Percentiles rank a stretch among this genome's conserved stretches.
Evolutionary conservation across 441 rosid genomes (phyloP).

Genomic region (Populus tomentosa): DNA sequence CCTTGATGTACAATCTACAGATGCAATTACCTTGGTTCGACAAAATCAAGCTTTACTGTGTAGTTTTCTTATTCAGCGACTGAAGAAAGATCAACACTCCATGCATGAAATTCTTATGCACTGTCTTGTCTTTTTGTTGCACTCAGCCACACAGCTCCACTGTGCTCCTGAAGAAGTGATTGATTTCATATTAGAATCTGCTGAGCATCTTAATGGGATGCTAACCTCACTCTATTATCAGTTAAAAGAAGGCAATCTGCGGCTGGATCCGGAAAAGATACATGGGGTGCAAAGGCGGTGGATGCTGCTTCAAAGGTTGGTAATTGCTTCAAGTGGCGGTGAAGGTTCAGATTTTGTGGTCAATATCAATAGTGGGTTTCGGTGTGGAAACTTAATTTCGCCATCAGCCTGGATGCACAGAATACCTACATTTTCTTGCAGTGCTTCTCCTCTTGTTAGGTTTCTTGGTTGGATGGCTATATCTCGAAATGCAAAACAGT

Average conservation of each 20-base stretch:
- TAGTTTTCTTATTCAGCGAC: conserved; percentile 54
- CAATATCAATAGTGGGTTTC: conserved; percentile 35
- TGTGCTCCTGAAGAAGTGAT: conserved; percentile 62
- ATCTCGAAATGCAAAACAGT: conserved; percentile 63
- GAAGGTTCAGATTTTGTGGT: conserved; percentile 46
- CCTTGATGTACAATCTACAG: conserved; percentile 46
- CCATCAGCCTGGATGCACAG: conserved; percentile 67
- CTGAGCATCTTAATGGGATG: conserved; percentile 54
- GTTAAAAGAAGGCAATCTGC: conserved; percentile 47
- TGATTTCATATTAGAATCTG: conserved; percentile 58
- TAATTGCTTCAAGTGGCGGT: conserved; percentile 65
- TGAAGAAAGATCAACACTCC: conserved; percentile 60
- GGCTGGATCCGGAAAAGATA: conserved; percentile 42
- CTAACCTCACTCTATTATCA: conserved; percentile 46
- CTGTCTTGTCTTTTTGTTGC: conserved; percentile 65
- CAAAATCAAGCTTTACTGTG: conserved; percentile 70
- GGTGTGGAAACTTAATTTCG: conserved; percentile 58
- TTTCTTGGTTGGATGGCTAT: conserved; percentile 96
- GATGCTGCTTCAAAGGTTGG: conserved; percentile 69
- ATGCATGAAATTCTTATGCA: conserved; percentile 79
- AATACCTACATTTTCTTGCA: conserved; percentile 54
- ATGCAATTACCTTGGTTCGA: conserved; percentile 80
- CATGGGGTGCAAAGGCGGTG: conserved; percentile 56
- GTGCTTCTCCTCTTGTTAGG: conserved; percentile 64
- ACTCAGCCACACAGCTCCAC: conserved; percentile 60